A percentile compares a stretch with the other conserved stretches of the same genome.
These are phyloP conservation scores for Stagonosporopsis chrysanthemi DNA, from an alignment of 2,329 filamentous ascomycete genomes.

Conservation along the genomic window DNA sequence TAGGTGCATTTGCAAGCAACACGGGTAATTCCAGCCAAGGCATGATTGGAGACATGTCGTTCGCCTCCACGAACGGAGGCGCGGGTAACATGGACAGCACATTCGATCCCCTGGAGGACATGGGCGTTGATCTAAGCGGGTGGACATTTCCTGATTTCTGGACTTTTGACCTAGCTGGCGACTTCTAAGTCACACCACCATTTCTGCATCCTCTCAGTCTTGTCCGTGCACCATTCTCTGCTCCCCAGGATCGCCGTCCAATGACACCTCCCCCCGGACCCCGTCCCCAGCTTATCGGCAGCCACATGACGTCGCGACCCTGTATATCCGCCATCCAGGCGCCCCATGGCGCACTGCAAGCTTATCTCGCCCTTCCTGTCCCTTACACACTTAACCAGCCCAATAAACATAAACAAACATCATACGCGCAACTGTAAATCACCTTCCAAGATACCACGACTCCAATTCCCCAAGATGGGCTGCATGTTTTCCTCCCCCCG, in stretches of 20 bases:
- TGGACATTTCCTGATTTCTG: conserved; percentile 49
- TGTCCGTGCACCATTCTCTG: no score
- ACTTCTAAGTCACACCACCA: conserved; percentile 24
- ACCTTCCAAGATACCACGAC: no score
- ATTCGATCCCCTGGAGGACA: conserved; percentile 37
- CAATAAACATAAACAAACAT: no score
- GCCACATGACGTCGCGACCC: conserved; percentile 10
- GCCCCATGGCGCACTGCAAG: background rate
- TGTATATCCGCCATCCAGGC: background rate
- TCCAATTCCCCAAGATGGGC: background rate
- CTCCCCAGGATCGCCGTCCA: background rate
- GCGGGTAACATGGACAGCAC: conserved; percentile 10
- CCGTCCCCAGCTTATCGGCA: conserved; percentile 3
- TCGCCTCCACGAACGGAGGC: conserved; percentile 9
- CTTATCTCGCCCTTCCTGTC: background rate
- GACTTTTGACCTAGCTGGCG: conserved; percentile 44
- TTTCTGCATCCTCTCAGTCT: no score
- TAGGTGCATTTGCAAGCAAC: conserved; percentile 2
- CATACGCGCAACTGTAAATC: no score
- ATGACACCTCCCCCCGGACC: background rate
- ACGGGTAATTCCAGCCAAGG: background rate
- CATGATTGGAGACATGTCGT: conserved; percentile 12
- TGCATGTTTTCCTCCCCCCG: background rate
- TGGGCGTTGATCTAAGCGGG: conserved; percentile 38
- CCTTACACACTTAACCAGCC: no score